phyloP scores from a whole-genome alignment of 164 flowering plant species.

The Paratinospora sagittata region DNA sequence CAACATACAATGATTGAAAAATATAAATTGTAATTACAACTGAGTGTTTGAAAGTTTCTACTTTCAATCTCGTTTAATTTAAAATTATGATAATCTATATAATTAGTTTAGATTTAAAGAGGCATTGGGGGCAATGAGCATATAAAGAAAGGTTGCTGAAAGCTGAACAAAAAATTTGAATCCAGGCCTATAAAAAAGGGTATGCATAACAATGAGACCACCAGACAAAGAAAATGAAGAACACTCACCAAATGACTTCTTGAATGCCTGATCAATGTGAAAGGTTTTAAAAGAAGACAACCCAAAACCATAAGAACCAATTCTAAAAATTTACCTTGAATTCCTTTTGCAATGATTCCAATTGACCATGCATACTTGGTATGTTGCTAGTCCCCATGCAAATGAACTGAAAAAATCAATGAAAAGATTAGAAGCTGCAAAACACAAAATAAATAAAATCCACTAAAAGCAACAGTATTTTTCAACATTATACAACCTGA shows the following conservation, averaged over 20 bases:
- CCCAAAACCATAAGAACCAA: slow-evolving; percentile 8
- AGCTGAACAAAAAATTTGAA: too few species aligned
- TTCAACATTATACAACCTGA: slow-evolving; percentile 41
- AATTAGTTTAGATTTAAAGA: too few species aligned
- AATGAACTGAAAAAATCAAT: slow-evolving; percentile 39
- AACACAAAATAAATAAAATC: not conserved
- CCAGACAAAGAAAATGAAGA: too few species aligned
- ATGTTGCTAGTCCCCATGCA: slow-evolving; percentile 33
- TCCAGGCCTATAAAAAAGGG: too few species aligned
- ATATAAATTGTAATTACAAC: too few species aligned
- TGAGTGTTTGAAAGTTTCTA: too few species aligned
- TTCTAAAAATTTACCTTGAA: slow-evolving; percentile 32
- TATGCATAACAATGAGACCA: too few species aligned
- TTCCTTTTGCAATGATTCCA: slow-evolving; percentile 34
- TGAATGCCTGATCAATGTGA: not conserved
- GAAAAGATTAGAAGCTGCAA: slow-evolving; percentile 6
- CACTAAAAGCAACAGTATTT: not conserved
- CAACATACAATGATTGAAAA: too few species aligned
- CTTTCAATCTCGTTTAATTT: too few species aligned
- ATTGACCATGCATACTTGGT: slow-evolving; percentile 20
- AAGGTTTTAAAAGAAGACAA: not conserved
- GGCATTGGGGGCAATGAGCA: too few species aligned
- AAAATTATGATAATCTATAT: too few species aligned
- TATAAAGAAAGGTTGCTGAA: too few species aligned
- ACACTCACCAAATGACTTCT: not conserved